A percentile compares a stretch with the other conserved stretches of the same genome.
These are phyloP conservation scores for Prunus armeniaca DNA, from an alignment of 306 rosid genomes.

Conservation along the genomic window DNA sequence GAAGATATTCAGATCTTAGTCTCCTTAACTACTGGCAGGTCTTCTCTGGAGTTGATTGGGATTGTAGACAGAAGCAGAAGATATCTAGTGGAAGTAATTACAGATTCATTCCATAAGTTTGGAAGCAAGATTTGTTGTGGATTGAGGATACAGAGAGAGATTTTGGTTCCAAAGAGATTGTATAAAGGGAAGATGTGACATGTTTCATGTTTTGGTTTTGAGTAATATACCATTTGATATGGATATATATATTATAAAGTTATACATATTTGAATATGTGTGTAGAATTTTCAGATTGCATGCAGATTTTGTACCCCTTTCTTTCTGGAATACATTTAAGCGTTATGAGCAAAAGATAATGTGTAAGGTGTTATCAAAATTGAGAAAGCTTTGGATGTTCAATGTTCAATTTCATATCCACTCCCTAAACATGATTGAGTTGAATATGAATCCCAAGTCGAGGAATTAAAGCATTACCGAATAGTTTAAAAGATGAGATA, in stretches of 20 bases:
- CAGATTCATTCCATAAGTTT: constrained; percentile 33
- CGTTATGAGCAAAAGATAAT: background rate
- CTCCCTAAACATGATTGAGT: background rate
- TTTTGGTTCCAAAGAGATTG: constrained; percentile 22
- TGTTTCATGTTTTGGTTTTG: constrained; percentile 30
- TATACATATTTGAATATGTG: background rate
- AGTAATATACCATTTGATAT: constrained; percentile 25
- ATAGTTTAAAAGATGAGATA: too few relatives aligned
- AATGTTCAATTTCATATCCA: background rate
- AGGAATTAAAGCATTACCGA: too few relatives aligned
- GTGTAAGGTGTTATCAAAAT: background rate
- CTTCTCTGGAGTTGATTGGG: constrained; percentile 30
- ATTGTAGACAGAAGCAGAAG: constrained; percentile 28
- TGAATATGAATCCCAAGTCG: too few relatives aligned
- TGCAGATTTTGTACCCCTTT: background rate
- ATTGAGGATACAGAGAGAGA: constrained; percentile 18
- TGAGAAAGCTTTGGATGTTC: background rate
- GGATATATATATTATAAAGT: background rate
- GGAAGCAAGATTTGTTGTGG: constrained; percentile 26
- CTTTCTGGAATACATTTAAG: too few relatives aligned
- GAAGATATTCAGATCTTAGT: constrained; percentile 29
- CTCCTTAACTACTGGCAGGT: constrained; percentile 8
- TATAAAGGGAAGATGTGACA: constrained; percentile 25
- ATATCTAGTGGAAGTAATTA: constrained; percentile 13
- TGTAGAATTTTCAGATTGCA: background rate